These are phyloP conservation scores for Domatiomyces globalis DNA, from an alignment of 2,329 filamentous ascomycete genomes.

Conservation along the genomic window DNA sequence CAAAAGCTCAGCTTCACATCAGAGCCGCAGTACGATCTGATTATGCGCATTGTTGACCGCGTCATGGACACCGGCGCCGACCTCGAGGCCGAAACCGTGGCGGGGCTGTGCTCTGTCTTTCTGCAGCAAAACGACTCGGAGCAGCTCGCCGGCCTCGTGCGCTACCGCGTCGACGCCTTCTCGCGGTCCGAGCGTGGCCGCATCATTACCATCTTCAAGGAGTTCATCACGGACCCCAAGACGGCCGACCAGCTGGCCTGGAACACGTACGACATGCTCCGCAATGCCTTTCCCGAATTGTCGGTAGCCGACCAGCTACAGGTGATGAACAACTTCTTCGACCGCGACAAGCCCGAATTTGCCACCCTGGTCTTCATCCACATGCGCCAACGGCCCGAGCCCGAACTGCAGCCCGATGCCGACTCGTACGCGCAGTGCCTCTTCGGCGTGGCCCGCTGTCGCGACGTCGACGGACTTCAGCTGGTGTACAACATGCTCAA, in stretches of 20 bases:
- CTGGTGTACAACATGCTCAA: slow-evolving; percentile 88
- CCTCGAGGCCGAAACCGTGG: slow-evolving; percentile 61
- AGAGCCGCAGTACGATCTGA: slow-evolving; percentile 51
- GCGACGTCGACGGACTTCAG: slow-evolving; percentile 51
- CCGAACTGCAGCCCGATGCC: slow-evolving; percentile 48
- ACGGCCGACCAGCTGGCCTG: slow-evolving; percentile 50
- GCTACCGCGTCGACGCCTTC: slow-evolving; percentile 56
- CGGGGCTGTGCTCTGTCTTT: slow-evolving; percentile 57
- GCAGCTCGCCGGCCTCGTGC: slow-evolving; percentile 70
- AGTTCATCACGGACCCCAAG: slow-evolving; percentile 50
- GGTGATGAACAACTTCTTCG: slow-evolving; percentile 73
- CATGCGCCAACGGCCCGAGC: slow-evolving; percentile 63
- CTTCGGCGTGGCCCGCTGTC: slow-evolving; percentile 52
- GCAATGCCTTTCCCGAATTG: slow-evolving; percentile 47
- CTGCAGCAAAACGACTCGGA: slow-evolving; percentile 61
- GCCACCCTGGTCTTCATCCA: slow-evolving; percentile 77
- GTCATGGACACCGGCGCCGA: slow-evolving; percentile 55
- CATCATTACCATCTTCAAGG: slow-evolving; percentile 52
- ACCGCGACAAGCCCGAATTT: slow-evolving; percentile 65
- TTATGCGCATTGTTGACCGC: slow-evolving; percentile 59
- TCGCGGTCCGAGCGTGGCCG: slow-evolving; percentile 53
- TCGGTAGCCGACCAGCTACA: slow-evolving; percentile 49
- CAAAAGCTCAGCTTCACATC: slow-evolving; percentile 49
- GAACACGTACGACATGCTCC: slow-evolving; percentile 47
- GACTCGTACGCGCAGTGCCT: slow-evolving; percentile 69